Evolutionary conservation across 345 rosid genomes (phyloP), one percentile per base, ranked within the genome.

Genomic region (Populus pruinosa): DNA sequence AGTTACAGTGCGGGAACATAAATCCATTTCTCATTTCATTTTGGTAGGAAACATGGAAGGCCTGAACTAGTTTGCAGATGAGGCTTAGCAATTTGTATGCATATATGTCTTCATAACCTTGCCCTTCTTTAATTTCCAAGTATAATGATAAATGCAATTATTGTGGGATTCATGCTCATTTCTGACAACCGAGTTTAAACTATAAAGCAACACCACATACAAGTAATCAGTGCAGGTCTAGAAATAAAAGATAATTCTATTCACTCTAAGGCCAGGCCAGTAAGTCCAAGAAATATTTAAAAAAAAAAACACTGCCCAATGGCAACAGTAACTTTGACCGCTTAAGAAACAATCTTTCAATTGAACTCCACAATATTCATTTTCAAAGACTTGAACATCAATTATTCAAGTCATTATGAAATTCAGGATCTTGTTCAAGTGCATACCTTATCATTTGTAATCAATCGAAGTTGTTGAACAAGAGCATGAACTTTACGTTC

Each of bases 401-500:
- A n/a, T n/a, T n/a, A n/a, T n/a, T n/a, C n/a, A n/a, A n/a, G n/a
- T n/a, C n/a, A n/a, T n/a, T n/a, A n/a, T n/a, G n/a, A n/a, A n/a
- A n/a, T n/a, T n/a, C n/a, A n/a, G n/a, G n/a, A n/a, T n/a, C n/a
- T n/a, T n/a, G n/a, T 38, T 29, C 21, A 3, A 27, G 5, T 20
- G 29, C 83, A 72, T 85, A 93, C 98, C 99, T 91, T 92, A 47
- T 86, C 83, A 11, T 84, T 76, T 56, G 85, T 70, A 13, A 93
- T 88, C 77, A 86, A 84, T 63, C 82, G 88, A 59, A 82, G 89
- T 10, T 96, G 96, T 78, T 92, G 93, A 83, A 91, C 71, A 78
- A 86, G 85, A 35, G 87, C 76, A 69, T 81, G 90, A 11, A 82
- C 87, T 86, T 83, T 85, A 29, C 90, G 79, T 79, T 96, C 95